phyloP scores from a whole-genome alignment of 805 yeast species.

The Candida oleophila region DNA sequence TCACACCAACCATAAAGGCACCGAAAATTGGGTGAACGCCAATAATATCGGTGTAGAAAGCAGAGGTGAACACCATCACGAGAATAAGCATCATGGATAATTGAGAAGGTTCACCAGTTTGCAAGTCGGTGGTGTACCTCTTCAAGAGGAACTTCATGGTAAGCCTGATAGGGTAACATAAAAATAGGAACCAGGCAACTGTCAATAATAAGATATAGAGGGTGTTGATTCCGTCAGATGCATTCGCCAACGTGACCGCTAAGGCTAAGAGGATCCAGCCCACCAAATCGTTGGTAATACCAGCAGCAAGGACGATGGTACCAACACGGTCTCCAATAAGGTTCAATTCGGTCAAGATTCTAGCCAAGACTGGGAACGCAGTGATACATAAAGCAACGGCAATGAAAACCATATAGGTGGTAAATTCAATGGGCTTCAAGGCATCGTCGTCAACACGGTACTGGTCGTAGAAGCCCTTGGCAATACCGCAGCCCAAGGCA shows the following conservation, averaged over 20 bases:
- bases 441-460: conserved; percentile 38
- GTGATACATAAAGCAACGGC: conserved; percentile 85
- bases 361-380: conserved; percentile 81
- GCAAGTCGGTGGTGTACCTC: conserved; percentile 52
- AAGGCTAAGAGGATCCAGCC: conserved; percentile 83
- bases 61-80: conserved; percentile 57
- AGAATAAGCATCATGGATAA: conserved; percentile 56
- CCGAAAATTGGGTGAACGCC: conserved; percentile 89
- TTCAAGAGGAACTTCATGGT: conserved; percentile 45
- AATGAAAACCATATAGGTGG: conserved; percentile 76
- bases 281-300: conserved; percentile 72
- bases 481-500: conserved; percentile 71
- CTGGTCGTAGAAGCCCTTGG: conserved; percentile 64
- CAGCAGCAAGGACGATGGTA: conserved; percentile 72
- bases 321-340: conserved; percentile 73
- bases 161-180: conserved; percentile 56
- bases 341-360: conserved; percentile 72
- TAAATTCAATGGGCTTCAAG: conserved; percentile 48
- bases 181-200: conserved; percentile 66
- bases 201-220: conserved; percentile 67
- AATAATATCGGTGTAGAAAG: conserved; percentile 78
- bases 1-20: conserved; percentile 74
- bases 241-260: conserved; percentile 72
- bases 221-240: conserved; percentile 66
- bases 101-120: conserved; percentile 61